Conservation (phyloP, 2,329 filamentous ascomycete species). For the Exophiala spinifera region DNA sequence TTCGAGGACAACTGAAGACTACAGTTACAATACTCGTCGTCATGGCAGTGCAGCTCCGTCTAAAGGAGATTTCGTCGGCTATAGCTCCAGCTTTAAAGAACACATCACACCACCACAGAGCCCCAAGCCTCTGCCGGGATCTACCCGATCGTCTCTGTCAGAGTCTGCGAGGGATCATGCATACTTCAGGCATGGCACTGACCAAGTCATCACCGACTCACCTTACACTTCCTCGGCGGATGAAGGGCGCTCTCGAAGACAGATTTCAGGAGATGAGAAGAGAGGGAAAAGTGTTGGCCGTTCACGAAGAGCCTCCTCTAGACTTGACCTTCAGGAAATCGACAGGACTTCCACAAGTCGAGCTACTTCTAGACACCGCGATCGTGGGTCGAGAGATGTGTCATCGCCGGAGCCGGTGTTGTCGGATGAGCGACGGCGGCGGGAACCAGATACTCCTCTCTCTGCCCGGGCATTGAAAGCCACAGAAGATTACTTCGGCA, state of each 20-base stretch:
- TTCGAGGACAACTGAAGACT: constrained; percentile 2
- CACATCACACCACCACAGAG: constrained; percentile 27
- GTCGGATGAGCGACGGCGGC: constrained; percentile 5
- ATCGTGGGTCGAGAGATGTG: constrained; percentile 9
- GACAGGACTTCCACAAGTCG: constrained; percentile 3
- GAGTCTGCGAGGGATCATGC: constrained; percentile 2
- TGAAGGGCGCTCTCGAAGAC: constrained; percentile 14
- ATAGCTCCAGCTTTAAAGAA: constrained; percentile 21
- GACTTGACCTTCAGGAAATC: constrained; percentile 3
- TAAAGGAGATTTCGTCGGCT: constrained; percentile 9
- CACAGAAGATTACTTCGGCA: constrained; percentile 27
- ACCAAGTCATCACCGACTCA: constrained; percentile 19
- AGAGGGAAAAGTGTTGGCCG: constrained; percentile 4
- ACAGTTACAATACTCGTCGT: constrained; percentile 12
- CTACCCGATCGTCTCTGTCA: constrained; percentile 13
- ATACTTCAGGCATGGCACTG: constrained; percentile 1
- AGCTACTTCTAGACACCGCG: constrained; percentile 7
- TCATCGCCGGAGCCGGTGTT: constrained; percentile 2
- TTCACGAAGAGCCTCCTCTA: constrained; percentile 13
- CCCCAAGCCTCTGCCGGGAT: constrained; percentile 13
- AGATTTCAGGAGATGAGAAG: constrained; percentile 11
- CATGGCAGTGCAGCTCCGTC: constrained; percentile 20
- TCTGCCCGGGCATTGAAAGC: constrained; percentile 18
- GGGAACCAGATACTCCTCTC: constrained; percentile 11
- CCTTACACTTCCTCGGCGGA: constrained; percentile 29